phyloP scores from a whole-genome alignment of 2,329 filamentous ascomycete genomes.

The Amauroascus verrucosus region DNA sequence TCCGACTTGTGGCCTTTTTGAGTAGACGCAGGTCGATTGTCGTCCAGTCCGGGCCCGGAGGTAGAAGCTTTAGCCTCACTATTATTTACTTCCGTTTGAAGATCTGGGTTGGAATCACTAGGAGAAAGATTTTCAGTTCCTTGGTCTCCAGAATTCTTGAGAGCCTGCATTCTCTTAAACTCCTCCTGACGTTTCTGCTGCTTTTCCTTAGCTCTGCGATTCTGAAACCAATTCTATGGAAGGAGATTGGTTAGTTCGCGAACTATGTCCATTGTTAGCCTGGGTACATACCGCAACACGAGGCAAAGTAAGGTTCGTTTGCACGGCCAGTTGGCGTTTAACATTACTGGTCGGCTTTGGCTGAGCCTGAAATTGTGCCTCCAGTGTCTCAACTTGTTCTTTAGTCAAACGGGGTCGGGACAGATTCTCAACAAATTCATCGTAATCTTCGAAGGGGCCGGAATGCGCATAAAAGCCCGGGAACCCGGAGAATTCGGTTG shows the following conservation, averaged over 20 bases:
- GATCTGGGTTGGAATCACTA: not conserved
- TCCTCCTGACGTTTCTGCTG: conserved; percentile 43
- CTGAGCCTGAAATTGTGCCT: conserved; percentile 41
- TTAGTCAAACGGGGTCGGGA: conserved; percentile 42
- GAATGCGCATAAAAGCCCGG: conserved; percentile 11
- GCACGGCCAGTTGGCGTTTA: conserved; percentile 41
- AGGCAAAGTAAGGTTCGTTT: conserved; percentile 40
- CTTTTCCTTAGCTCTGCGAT: conserved; percentile 43
- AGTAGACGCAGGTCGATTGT: not conserved
- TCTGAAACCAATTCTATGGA: conserved; percentile 44
- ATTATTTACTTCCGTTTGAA: conserved; percentile 1
- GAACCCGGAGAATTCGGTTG: conserved; percentile 3
- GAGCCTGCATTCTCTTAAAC: conserved; percentile 36
- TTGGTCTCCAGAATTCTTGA: conserved; percentile 21
- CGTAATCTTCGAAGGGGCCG: conserved; percentile 31
- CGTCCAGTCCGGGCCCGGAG: not conserved
- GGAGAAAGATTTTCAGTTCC: conserved; percentile 24
- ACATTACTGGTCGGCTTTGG: conserved; percentile 43
- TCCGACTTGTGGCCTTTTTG: not conserved
- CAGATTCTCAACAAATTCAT: conserved; percentile 40
- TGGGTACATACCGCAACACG: conserved; percentile 38
- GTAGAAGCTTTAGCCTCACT: not conserved
- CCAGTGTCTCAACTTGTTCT: conserved; percentile 42
- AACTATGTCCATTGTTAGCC: not conserved
- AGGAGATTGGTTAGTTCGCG: conserved; percentile 3